Evolutionary conservation across 1,284 basidiomycete genomes (phyloP), one percentile per base, ranked within the genome.

Genomic region (Coniophora puteana): DNA sequence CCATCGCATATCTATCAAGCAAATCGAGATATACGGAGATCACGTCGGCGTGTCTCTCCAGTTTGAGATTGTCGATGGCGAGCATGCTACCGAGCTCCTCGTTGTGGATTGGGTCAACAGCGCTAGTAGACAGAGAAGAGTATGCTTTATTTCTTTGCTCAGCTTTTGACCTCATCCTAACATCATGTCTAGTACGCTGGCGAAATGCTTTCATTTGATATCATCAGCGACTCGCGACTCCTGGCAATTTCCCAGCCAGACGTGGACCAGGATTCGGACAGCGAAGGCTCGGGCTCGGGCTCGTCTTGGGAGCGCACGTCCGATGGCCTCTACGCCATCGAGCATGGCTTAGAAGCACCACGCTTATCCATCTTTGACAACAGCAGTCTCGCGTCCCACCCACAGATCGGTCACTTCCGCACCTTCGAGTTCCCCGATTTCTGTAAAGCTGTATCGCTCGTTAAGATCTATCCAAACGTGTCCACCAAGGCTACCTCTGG

Each of bases 161-260:
- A 11, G 31, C 37, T 27, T 12, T 18, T 32, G 0, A 4, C 14
- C 29, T 27, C 22, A 8, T 26, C 38, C 38, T 36, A 20, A 49
- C 35, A 24, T 29, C n/a, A 13, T 30, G 37, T 28, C 17, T 35
- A 61, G 58, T 53, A 61, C 24, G 45, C 61, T 18, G 47, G 58
- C 24, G 62, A 65, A 23, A 25, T 44, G 10, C 58, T 61, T 8
- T 63, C 62, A 1, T 61, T 63, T 40, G 60, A 63, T 14, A 49
- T 61, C 14, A 33, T 56, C 14, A 55, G 51, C n/a, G 58, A 62
- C 36, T 46, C 50, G 29, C 50, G 51, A 24, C 45, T 61, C 20
- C 36, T 54, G n/a, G 35, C 59, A 7, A 41, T 48, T 21, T 51
- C 48, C 4, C 59, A 65, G 40, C 59, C 62, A 12, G 62, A 61